Evolutionary conservation across 2,329 filamentous ascomycete genomes (phyloP).

Genomic region (Phialocephala sp.): DNA sequence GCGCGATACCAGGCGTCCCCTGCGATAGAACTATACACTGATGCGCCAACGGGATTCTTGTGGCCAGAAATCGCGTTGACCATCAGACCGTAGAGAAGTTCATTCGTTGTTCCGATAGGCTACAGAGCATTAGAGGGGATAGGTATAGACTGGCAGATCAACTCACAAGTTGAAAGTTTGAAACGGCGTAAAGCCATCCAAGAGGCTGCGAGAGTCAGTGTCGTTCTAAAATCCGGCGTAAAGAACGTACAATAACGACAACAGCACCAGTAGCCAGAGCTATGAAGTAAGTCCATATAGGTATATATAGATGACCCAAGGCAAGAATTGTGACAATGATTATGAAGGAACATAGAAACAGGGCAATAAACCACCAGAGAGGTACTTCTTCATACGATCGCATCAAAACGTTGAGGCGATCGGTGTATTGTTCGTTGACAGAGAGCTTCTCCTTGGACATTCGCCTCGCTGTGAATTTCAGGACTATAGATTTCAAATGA

Average conservation of each 20-base stretch:
- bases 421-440: slow-evolving; percentile 61
- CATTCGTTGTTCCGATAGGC: slow-evolving; percentile 63
- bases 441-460: slow-evolving; percentile 40
- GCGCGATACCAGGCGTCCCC: slow-evolving; percentile 67
- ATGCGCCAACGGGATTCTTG: slow-evolving; percentile 63
- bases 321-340: slow-evolving; percentile 58
- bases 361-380: slow-evolving; percentile 59
- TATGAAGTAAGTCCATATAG: slow-evolving; percentile 64
- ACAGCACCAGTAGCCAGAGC: slow-evolving; percentile 59
- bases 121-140: slow-evolving; percentile 38
- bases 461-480: slow-evolving; percentile 50
- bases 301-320: slow-evolving; percentile 60
- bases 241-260: slow-evolving; percentile 50
- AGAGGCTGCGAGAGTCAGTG: slow-evolving; percentile 47
- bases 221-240: too few relatives aligned
- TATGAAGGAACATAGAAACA: slow-evolving; percentile 57
- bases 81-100: slow-evolving; percentile 65
- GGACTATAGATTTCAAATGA: slow-evolving; percentile 52
- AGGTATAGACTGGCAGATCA: too few relatives aligned
- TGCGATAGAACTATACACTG: slow-evolving; percentile 62
- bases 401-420: slow-evolving; percentile 64
- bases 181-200: slow-evolving; percentile 64
- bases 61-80: slow-evolving; percentile 55
- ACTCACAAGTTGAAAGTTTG: slow-evolving; percentile 53
- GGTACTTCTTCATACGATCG: slow-evolving; percentile 63